phyloP scores from a whole-genome alignment of 257 asterid species.

The Craterostigma plantagineum region DNA sequence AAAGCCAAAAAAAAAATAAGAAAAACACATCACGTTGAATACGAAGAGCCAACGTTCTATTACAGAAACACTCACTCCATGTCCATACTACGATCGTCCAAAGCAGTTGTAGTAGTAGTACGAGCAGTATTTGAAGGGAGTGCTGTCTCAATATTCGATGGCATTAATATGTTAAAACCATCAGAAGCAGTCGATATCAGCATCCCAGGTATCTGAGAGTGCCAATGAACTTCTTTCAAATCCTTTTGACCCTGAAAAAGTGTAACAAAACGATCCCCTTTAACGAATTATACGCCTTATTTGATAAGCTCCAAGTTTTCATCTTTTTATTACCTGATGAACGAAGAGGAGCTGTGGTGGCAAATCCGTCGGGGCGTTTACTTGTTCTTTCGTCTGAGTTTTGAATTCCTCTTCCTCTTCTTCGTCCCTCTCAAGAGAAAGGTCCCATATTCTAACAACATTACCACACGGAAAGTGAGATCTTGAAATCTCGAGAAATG shows the following conservation, averaged over 20 bases:
- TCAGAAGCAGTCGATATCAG: slow-evolving; percentile 77
- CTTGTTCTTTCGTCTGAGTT: slow-evolving; percentile 48
- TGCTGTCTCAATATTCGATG: slow-evolving; percentile 50
- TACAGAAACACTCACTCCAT: too few relatives aligned
- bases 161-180: slow-evolving; percentile 73
- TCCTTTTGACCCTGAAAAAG: slow-evolving; percentile 76
- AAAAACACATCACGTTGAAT: too few relatives aligned
- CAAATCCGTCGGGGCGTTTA: slow-evolving; percentile 66
- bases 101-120: too few relatives aligned
- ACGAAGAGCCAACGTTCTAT: too few relatives aligned
- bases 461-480: background rate
- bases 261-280: too few relatives aligned
- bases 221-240: slow-evolving; percentile 95
- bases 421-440: slow-evolving; percentile 80
- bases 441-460: slow-evolving; percentile 72
- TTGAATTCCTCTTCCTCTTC: slow-evolving; percentile 90
- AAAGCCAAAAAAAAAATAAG: too few relatives aligned
- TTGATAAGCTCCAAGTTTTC: too few relatives aligned
- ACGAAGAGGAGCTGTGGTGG: slow-evolving; percentile 94
- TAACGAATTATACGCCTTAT: background rate
- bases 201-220: slow-evolving; percentile 89
- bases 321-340: slow-evolving; percentile 50
- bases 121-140: slow-evolving; percentile 9
- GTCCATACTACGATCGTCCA: too few relatives aligned
- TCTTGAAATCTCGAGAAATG: background rate